Conservation (phyloP, 495 filamentous ascomycete species). For the Aspergillus incahuasiensis region DNA sequence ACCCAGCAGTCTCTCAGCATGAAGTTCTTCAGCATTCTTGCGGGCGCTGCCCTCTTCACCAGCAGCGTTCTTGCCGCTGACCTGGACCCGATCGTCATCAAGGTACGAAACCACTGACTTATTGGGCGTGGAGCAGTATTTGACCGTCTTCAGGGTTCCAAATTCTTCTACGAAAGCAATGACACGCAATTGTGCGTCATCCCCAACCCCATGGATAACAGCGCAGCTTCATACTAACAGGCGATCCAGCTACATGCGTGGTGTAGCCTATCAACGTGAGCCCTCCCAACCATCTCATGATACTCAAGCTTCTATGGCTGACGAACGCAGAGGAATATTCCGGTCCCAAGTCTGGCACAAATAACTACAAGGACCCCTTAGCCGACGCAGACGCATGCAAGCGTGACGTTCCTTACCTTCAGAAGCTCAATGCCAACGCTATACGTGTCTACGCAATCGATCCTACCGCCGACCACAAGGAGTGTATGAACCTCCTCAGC, state of each 20-base stretch:
- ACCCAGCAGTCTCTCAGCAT: constrained; percentile 9
- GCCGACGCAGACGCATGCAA: constrained; percentile 60
- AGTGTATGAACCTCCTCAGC: constrained; percentile 75
- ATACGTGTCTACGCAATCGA: constrained; percentile 93
- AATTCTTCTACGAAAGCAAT: constrained; percentile 73
- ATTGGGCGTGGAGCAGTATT: not conserved
- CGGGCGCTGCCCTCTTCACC: constrained; percentile 20
- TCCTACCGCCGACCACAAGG: constrained; percentile 64
- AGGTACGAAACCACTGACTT: constrained; percentile 30
- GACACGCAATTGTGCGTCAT: constrained; percentile 67
- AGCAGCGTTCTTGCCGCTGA: constrained; percentile 25
- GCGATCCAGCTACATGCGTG: constrained; percentile 61
- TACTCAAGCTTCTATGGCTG: not conserved
- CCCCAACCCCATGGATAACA: not conserved
- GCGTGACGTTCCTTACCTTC: constrained; percentile 74
- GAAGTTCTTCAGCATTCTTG: constrained; percentile 23
- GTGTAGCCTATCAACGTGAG: constrained; percentile 77
- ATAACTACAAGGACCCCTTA: constrained; percentile 61
- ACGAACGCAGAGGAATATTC: constrained; percentile 43
- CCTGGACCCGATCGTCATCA: constrained; percentile 59
- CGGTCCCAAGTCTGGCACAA: constrained; percentile 24
- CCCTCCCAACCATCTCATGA: not conserved
- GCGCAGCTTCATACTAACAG: not conserved
- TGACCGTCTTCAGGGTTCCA: constrained; percentile 48
- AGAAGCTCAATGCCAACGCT: constrained; percentile 72